Percentiles rank a stretch among this genome's conserved stretches.
These are phyloP conservation scores for Lichenothelia convexa DNA, from an alignment of 495 filamentous ascomycete species.

Conservation along the genomic window DNA sequence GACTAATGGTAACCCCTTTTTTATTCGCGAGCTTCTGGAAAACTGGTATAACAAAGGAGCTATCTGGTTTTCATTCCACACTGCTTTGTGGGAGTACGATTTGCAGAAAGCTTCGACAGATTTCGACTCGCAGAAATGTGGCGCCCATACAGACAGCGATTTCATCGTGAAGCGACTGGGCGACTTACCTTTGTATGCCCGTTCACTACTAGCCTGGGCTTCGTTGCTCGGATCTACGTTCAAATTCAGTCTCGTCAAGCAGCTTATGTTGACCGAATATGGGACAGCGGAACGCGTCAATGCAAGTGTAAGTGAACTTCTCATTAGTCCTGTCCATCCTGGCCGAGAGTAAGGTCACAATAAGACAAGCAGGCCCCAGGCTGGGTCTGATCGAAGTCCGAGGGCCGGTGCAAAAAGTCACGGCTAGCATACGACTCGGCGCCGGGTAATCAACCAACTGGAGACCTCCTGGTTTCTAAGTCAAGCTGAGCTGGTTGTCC, in stretches of 20 bases:
- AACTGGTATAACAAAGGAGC: constrained; percentile 69
- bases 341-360: too few relatives aligned
- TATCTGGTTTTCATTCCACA: constrained; percentile 67
- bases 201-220: constrained; percentile 74
- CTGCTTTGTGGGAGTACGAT: constrained; percentile 64
- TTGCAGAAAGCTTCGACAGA: constrained; percentile 66
- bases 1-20: constrained; percentile 68
- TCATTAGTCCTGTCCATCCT: constrained; percentile 19
- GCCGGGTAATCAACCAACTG: too few relatives aligned
- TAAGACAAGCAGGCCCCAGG: too few relatives aligned
- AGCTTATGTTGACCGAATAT: too few relatives aligned
- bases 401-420: too few relatives aligned
- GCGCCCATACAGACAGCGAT: constrained; percentile 57
- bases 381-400: too few relatives aligned
- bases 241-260: constrained; percentile 63
- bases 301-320: too few relatives aligned
- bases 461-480: too few relatives aligned
- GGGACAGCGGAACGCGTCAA: too few relatives aligned
- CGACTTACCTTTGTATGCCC: constrained; percentile 51
- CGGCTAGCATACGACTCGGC: too few relatives aligned
- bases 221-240: constrained; percentile 62
- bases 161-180: constrained; percentile 61
- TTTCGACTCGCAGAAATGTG: constrained; percentile 57
- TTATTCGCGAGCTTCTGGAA: constrained; percentile 78
- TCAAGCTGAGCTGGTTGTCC: too few relatives aligned